Conservation (phyloP, 2,329 filamentous ascomycete genomes). For the Sporothrix humicola region DNA sequence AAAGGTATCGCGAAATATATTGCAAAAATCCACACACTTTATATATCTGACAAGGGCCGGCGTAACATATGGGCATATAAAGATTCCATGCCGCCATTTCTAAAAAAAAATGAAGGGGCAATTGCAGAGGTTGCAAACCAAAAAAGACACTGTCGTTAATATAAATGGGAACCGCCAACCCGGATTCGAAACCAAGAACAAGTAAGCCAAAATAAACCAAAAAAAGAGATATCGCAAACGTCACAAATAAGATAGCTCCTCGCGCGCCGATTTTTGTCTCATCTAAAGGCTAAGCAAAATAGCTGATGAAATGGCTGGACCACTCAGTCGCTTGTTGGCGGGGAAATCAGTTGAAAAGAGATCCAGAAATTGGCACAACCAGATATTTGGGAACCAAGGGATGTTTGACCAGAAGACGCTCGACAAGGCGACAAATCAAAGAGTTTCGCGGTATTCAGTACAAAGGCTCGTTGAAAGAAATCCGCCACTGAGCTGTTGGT, state of each 20-base stretch:
- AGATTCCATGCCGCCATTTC: constrained; percentile 19
- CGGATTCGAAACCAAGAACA: background rate
- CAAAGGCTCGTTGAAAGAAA: background rate
- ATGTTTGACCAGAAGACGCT: background rate
- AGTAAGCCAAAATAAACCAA: background rate
- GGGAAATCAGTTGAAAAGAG: background rate
- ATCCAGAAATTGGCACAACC: background rate
- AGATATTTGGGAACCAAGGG: background rate
- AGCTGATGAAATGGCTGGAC: background rate
- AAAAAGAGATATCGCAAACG: constrained; percentile 12
- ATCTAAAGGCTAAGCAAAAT: background rate
- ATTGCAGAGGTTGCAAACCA: background rate
- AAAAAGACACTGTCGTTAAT: background rate
- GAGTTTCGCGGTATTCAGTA: too few species aligned
- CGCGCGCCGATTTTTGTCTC: background rate
- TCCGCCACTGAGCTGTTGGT: background rate
- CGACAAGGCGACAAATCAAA: background rate
- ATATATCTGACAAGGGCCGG: background rate
- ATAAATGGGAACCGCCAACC: background rate
- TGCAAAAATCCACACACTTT: background rate
- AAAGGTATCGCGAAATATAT: constrained; percentile 24
- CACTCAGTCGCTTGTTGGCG: background rate
- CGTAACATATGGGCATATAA: background rate
- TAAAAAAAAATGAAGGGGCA: background rate
- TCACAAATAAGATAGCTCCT: background rate